Base-by-base conservation (phyloP, 192 early-diverging fungal genomes). In the Chytriomyces hyalinus region DNA sequence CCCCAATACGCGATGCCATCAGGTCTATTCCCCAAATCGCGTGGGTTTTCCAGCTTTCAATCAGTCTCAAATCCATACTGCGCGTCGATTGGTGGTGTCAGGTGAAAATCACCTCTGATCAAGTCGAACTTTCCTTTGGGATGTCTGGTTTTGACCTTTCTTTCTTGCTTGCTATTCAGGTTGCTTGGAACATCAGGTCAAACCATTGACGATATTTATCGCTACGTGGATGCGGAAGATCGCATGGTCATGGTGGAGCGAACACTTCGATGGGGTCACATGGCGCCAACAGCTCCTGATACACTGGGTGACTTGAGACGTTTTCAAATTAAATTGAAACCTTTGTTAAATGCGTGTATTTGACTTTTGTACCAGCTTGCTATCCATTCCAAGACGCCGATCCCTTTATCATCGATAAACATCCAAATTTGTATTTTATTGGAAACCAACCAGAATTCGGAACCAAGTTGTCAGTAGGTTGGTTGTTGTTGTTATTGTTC, bases 201-300 rank as follows among this genome's bases (percentile, higher is more conserved):
- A 82, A 94, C 88, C 24, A 69, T 99, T 44, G 93, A 95, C 78
- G 96, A 97, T 70, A 88, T 97, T 46, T 88, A 80, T 78, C 90
- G 87, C 80, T 97, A 94, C 82, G 77, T 87, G 0, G 75, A 81
- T 6, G 64, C 72, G 45, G 85, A 85, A 11, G 83, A 91, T 60
- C 84, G 92, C 22, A 75, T 95, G n/a, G 80, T 85, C 61, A 84
- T 98, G 87, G 92, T 93, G 5, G 91, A 88, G 49, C 64, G 79
- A 17, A 92, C 91, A 1, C 79, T 99, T 51, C 70, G 79, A 24
- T 97, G 96, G 95, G 86, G 91, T 5, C 96, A 98, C 65, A 84
- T 98, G 8, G 95, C 95, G 11, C 97, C 97, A 0, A 90, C 94
- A 28, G 93, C 95, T 6, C 97, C 97, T 0, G 97, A 99, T 83